These are phyloP conservation scores for Stephania yunnanensis DNA, from an alignment of 164 flowering plant genomes.

Conservation along the genomic window DNA sequence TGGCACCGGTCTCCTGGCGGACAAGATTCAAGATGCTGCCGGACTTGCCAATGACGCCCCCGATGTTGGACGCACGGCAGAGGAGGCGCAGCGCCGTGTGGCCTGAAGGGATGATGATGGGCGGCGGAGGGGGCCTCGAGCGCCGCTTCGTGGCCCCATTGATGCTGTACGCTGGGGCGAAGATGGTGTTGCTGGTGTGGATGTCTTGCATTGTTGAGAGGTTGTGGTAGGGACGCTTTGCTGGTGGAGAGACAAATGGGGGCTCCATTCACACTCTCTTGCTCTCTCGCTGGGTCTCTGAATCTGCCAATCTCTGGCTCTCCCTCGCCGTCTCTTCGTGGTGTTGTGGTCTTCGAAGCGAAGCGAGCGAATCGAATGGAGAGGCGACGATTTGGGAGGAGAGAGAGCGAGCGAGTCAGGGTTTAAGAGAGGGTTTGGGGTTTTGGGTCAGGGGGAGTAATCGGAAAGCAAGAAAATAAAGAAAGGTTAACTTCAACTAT, in stretches of 20 bases:
- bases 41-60: conserved; percentile 79
- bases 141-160: conserved; percentile 25
- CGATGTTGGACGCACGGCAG: conserved; percentile 60
- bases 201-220: conserved; percentile 21
- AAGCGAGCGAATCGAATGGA: background rate
- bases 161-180: conserved; percentile 2
- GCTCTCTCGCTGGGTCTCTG: background rate
- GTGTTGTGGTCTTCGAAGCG: background rate
- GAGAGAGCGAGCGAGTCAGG: background rate
- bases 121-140: conserved; percentile 17
- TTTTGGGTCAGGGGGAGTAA: background rate
- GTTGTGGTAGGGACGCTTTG: conserved; percentile 26
- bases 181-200: conserved; percentile 12
- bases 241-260: conserved; percentile 27
- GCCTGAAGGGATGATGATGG: conserved; percentile 36
- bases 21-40: conserved; percentile 56
- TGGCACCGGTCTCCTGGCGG: conserved; percentile 53
- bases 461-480: background rate
- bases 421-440: background rate
- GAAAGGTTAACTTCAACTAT: background rate
- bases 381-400: background rate
- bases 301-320: background rate
- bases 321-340: background rate
- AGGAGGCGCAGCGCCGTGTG: conserved; percentile 60
- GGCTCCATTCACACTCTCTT: conserved; percentile 25